Base-by-base conservation (phyloP, 768 basidiomycete species). In the Lactifluus piperatus region DNA sequence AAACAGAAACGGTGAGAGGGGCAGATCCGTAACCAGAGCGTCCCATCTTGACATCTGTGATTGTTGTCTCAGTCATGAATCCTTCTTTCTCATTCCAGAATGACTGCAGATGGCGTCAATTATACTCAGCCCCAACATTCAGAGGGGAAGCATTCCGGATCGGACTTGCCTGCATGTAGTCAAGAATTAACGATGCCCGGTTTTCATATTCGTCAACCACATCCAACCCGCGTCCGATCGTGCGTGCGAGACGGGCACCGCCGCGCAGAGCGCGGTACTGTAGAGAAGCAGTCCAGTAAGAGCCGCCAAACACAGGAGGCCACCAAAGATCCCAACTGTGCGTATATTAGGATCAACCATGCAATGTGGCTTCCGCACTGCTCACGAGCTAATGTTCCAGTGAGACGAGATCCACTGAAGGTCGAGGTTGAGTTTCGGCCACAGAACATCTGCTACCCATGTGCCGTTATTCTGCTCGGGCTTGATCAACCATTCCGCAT, bases 1-100 rank as follows among this genome's bases (percentile, higher is more conserved):
- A 70, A 54, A 69, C 68, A 9, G 64, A 69, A 29, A 68, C 65
- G 14, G 72, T 66, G 27, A 55, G 58, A 22, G 54, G 58, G n/a
- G 58, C 58, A 20, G 48, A 54, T 11, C 58, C 58, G n/a, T 49
- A 43, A 32, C 58, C 58, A 4, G 53, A 49, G 24, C 54, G 58
- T 13, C 54, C 54, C 29, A 26, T 2, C 5, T 18, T 5, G 24
- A 55, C 39, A 16, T 60, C 18, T 18, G 53, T 60, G 20, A 44
- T 50, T n/a, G 58, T 60, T 3, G 53, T 50, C 48, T 60, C 53
- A 0, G 58, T 37, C 58, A 60, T 55, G 53, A 60, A 60, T 6
- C 30, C 58, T 29, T 60, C 58, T 22, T 60, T 36, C 5, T 53
- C 37, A 14, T 54, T 55, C 53, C 58, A 54, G 47, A 60, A 60